Evolutionary conservation across 352 stramenopile species (phyloP), one percentile per base, ranked within the genome.

Genomic region (Pythium plurisporium): DNA sequence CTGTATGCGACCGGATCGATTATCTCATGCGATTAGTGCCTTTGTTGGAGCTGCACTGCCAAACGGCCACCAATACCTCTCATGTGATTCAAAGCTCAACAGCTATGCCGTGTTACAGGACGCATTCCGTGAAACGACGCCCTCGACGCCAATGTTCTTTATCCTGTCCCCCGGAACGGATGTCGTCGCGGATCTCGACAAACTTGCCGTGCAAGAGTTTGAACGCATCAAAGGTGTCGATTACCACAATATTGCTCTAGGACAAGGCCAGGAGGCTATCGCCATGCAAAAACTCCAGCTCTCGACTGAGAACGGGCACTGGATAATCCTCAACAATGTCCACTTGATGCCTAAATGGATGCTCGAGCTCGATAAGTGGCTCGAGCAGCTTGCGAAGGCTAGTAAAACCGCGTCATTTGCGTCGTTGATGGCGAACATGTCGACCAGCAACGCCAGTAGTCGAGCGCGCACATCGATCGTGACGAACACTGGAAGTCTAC

Each of bases 61-160:
- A 3, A 74, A 89, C 11, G 89, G 89, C 3, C 45, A 59, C 4
- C 69, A 92, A 9, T 97, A 94, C 48, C 63, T 96, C 10, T 89
- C 89, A 50, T 91, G 83, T 30, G 74, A 96, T 31, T 68, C 82
- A 0, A 96, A 97, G 27, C 81, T 99, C 36, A 98, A 98, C 65
- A 97, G 87, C 54, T 96, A 96, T 62, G 78, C 96, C 20, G 87
- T 99, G 23, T 71, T 99, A 22, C 79, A 98, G n/a, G 90, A 94
- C 44, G 89, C 87, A 3, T 97, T 98, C 49, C 67, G 73, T 20
- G 96, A 99, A 51, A 97, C 86, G 11, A 97, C 89, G 19, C 88
- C 96, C 14, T 94, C 73, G 63, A 98, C 95, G n/a, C 96, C 96
- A 15, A 95, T 99, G 61, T 99, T 98, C 66, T 99, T 99, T 59